Conservation (phyloP, 2,329 filamentous ascomycete species). For the Mycogone perniciosa region DNA sequence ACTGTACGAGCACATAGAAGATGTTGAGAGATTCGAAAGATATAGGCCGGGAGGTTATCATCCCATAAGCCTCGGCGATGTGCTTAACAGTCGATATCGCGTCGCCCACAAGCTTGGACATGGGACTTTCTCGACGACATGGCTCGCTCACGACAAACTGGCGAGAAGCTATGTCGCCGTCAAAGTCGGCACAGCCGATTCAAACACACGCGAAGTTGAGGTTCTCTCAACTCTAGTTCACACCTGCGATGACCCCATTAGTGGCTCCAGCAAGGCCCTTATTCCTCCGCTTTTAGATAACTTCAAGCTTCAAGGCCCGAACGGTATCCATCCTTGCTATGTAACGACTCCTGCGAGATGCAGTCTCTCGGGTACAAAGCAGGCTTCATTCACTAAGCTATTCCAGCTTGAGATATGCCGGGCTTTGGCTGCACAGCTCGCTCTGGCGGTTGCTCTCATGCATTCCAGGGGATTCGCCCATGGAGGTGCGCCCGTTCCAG, state of each 20-base stretch:
- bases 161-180: conserved; percentile 25
- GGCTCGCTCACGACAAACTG: conserved; percentile 26
- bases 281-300: conserved; percentile 19
- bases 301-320: conserved; percentile 22
- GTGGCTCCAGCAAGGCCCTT: neutral
- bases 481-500: too few species aligned
- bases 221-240: conserved; percentile 17
- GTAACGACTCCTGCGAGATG: conserved; percentile 23
- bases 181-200: conserved; percentile 26
- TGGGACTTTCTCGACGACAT: conserved; percentile 27
- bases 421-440: conserved; percentile 24
- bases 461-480: conserved; percentile 26
- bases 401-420: conserved; percentile 23
- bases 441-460: conserved; percentile 25
- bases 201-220: conserved; percentile 16
- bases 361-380: conserved; percentile 19
- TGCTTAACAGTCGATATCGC: conserved; percentile 23
- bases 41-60: conserved; percentile 34
- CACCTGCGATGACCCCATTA: neutral
- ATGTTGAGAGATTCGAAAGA: conserved; percentile 19
- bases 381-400: conserved; percentile 13
- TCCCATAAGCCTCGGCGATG: conserved; percentile 32
- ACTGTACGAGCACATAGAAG: conserved; percentile 17
- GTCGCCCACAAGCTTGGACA: conserved; percentile 26
- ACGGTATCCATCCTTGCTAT: conserved; percentile 25